Evolutionary conservation across 2,329 filamentous ascomycete genomes (phyloP).

Genomic region (Paraphaeosphaeria minitans): DNA sequence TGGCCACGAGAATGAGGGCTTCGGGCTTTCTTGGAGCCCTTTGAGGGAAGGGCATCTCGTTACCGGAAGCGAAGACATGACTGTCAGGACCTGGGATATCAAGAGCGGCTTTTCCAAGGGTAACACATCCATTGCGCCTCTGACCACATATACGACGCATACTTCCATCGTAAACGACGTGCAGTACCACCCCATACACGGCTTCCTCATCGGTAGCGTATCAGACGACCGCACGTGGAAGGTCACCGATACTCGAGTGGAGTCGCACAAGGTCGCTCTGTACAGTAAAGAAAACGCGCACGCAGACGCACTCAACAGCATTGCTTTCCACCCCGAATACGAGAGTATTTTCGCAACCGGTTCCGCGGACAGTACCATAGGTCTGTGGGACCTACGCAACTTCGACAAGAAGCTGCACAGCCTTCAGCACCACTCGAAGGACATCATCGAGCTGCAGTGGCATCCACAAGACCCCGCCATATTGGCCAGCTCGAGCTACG

Average conservation of each 20-base stretch:
- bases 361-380: constrained; percentile 93
- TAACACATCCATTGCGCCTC: constrained; percentile 72
- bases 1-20: constrained; percentile 88
- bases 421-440: constrained; percentile 84
- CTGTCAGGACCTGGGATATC: constrained; percentile 91
- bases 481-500: constrained; percentile 88
- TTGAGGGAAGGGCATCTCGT: constrained; percentile 80
- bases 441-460: constrained; percentile 92
- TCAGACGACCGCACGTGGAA: constrained; percentile 95
- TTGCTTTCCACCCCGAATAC: constrained; percentile 91
- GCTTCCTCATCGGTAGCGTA: constrained; percentile 81
- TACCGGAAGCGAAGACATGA: constrained; percentile 90
- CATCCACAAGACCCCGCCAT: constrained; percentile 89
- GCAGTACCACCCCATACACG: constrained; percentile 87
- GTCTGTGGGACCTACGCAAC: constrained; percentile 92
- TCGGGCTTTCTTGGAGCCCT: constrained; percentile 91
- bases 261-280: constrained; percentile 69
- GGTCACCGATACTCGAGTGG: constrained; percentile 81
- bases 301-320: constrained; percentile 90
- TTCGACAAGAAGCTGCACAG: constrained; percentile 88
- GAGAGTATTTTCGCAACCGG: constrained; percentile 91
- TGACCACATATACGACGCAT: constrained; percentile 83
- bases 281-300: constrained; percentile 74
- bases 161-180: constrained; percentile 94
- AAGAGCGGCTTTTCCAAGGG: constrained; percentile 70